Evolutionary conservation across 2,329 filamentous ascomycete species (phyloP), one percentile per base, ranked within the genome.

Genomic region (Aphanoascus verrucosus): DNA sequence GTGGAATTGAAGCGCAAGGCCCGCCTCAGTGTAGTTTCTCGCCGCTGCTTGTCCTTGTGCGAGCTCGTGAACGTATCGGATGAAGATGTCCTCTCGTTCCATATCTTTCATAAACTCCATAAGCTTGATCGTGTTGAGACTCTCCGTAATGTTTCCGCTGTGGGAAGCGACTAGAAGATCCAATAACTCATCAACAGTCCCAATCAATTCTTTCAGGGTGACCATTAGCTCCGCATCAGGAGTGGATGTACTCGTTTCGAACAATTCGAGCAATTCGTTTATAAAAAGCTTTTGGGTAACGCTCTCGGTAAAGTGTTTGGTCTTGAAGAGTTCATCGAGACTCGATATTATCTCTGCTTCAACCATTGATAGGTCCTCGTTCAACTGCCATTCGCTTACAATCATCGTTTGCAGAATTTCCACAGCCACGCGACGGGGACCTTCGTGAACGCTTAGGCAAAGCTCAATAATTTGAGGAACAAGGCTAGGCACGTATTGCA

Each of bases 51-150:
- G 91, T 11, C 93, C 74, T 38, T 82, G 74, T 1, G 89, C 87
- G 17, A 97, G 77, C 67, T 96, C 89, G 65, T 97, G 91, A 12
- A 97, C 90, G 63, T 97, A 96, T 59, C 89, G 85, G 59, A 95
- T 86, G 68, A 95, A 97, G 54, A 96, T 95, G 63, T 96, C 90
- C 66, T 95, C 89, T 64, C 94, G 94, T 60, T 94, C 87, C 85
- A 96, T 94, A 65, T 96, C 89, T 59, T 89, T 86, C 61, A 97
- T 78, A 70, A 96, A 97, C 61, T 96, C 88, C 90, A 97, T 96
- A 23, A 97, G 74, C 53, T 88, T 82, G 49, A 97, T 73, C 0
- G 88, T 88, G 67, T 96, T 89, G 69, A 95, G 87, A 59, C 94
- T 86, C 64, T 95, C 88, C 43, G 82, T 85, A 3, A 73, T 69